Conservation (phyloP, 768 basidiomycete genomes). For the Leccinum ochraceum region DNA sequence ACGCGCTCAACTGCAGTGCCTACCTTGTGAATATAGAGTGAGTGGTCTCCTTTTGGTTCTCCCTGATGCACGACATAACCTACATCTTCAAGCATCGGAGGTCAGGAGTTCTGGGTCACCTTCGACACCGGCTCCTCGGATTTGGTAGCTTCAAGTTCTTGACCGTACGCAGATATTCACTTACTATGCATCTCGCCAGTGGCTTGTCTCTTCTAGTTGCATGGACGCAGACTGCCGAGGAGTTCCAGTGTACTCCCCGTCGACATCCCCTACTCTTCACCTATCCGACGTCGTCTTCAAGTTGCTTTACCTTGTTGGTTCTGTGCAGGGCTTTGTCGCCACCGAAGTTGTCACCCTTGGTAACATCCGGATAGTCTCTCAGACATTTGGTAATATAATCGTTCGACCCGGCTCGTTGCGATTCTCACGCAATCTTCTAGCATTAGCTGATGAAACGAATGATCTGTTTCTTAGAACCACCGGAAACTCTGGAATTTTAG, state of each 20-base stretch:
- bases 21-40: slow-evolving; percentile 43
- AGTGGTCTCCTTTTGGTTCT: slow-evolving; percentile 2
- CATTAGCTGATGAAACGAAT: slow-evolving; percentile 44
- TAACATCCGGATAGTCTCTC: slow-evolving; percentile 43
- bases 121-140: slow-evolving; percentile 63
- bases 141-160: slow-evolving; percentile 36
- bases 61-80: background rate
- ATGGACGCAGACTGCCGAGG: slow-evolving; percentile 43
- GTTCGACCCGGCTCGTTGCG: background rate
- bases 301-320: slow-evolving; percentile 53
- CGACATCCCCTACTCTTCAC: slow-evolving; percentile 32
- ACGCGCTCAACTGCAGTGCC: slow-evolving; percentile 30
- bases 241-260: slow-evolving; percentile 42
- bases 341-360: slow-evolving; percentile 50
- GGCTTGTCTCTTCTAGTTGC: slow-evolving; percentile 53
- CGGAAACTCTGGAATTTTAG: slow-evolving; percentile 56
- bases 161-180: background rate
- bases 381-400: slow-evolving; percentile 45
- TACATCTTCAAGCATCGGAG: slow-evolving; percentile 38
- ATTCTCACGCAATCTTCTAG: slow-evolving; percentile 30
- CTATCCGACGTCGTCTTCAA: slow-evolving; percentile 40
- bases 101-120: slow-evolving; percentile 45
- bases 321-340: slow-evolving; percentile 52
- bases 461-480: slow-evolving; percentile 45
- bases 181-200: slow-evolving; percentile 34